Conservation (phyloP, 1,139 yeast genomes). For the Candida anutae region DNA sequence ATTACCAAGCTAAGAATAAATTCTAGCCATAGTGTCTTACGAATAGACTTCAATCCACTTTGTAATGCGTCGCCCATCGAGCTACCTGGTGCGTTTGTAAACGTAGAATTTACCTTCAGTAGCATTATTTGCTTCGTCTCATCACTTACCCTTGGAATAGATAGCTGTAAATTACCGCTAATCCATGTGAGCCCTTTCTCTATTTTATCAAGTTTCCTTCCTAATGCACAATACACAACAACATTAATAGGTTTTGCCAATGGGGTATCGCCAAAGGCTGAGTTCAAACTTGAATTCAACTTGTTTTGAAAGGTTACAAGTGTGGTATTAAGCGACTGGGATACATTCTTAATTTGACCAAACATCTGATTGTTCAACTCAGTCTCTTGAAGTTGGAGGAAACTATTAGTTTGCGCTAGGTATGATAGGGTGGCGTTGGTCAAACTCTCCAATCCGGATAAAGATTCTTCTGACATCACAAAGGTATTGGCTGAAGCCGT, state of each 20-base stretch:
- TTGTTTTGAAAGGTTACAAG: slow-evolving; percentile 31
- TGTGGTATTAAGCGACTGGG: slow-evolving; percentile 45
- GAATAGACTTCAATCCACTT: slow-evolving; percentile 21
- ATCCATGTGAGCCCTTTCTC: slow-evolving; percentile 79
- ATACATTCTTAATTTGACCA: slow-evolving; percentile 55
- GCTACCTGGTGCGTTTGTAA: slow-evolving; percentile 1
- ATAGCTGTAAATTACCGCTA: slow-evolving; percentile 50
- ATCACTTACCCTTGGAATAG: slow-evolving; percentile 37
- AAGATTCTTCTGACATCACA: not conserved
- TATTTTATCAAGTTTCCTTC: slow-evolving; percentile 56
- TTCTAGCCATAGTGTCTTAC: slow-evolving; percentile 33
- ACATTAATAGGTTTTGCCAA: slow-evolving; percentile 54
- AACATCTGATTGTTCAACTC: slow-evolving; percentile 56
- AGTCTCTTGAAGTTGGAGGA: slow-evolving; percentile 21
- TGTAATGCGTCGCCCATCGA: slow-evolving; percentile 12
- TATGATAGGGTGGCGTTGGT: slow-evolving; percentile 8
- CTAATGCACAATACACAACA: slow-evolving; percentile 73
- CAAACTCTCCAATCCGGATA: not conserved
- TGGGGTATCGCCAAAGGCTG: slow-evolving; percentile 60
- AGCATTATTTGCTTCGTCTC: slow-evolving; percentile 2
- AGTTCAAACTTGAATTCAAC: slow-evolving; percentile 22
- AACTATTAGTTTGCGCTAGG: slow-evolving; percentile 16
- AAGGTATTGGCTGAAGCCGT: slow-evolving; percentile 1
- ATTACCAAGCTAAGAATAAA: slow-evolving; percentile 36
- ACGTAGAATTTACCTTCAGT: slow-evolving; percentile 1